Evolutionary conservation across 1,284 basidiomycete species (phyloP), one percentile per base, ranked within the genome.

Genomic region (Trichosporon sp.): DNA sequence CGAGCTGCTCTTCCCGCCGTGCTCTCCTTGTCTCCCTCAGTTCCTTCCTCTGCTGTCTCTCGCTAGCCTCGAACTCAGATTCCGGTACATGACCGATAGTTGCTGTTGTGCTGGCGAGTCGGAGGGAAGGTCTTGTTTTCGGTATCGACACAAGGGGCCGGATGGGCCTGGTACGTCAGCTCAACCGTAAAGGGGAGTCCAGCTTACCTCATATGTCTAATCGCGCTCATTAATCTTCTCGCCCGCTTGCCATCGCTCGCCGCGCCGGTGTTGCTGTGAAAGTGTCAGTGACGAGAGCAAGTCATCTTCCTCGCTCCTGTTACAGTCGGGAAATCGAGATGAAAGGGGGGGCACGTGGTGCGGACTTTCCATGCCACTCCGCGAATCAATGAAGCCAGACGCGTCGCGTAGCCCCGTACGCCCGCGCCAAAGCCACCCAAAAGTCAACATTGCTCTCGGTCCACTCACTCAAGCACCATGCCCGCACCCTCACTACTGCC

Each of bases 401-500:
- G 64, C 64, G 64, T 43, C 64, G 64, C 64, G 64, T 65, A 54
- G 16, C 46, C 46, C 46, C 64, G 40, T 65, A 54, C 16, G 10
- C 46, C 46, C 16, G 14, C 21, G 19, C 19, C 21, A 4, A 26
- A 21, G 51, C 51, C 51, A 19, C 31, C 26, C 16, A 35, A 65
- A 65, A 65, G 64, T 65, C 64, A 65, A 65, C 64, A 43, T 31
- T 43, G 64, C 19, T 26, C 5, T 8, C 35, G 7, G 35, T 26
- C 63, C 38, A 6, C n/a, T 10, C 14, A 40, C 63, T 0, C 63
- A 40, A n/a, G 35, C 6, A 37, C 38, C 8, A 40, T 65, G 64
- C 64, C 64, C 40, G 40, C 51, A n/a, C 40, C 73, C 6, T 68
- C 67, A 4, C 35, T 16, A 4, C 70, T 77, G 2, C 76, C 76